A percentile compares a stretch with the other conserved stretches of the same genome.
Evolutionary conservation across 805 yeast species (phyloP).

Genomic region (Barnettozyma siamensis): DNA sequence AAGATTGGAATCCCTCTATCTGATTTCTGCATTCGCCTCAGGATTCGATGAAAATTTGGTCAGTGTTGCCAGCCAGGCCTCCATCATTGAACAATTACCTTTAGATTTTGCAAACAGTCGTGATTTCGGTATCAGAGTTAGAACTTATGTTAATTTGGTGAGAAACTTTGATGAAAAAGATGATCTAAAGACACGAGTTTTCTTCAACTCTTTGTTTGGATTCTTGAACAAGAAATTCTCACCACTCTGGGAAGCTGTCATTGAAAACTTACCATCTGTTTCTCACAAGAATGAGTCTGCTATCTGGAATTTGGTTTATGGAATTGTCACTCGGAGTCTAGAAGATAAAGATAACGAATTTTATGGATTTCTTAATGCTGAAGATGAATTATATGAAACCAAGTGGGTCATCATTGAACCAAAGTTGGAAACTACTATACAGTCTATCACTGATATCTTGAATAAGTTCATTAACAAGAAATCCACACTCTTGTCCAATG

Average conservation of each 20-base stretch:
- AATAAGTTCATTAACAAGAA: conserved; percentile 9
- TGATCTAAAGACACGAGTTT: conserved; percentile 25
- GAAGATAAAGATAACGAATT: conserved; percentile 2
- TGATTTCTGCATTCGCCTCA: conserved; percentile 31
- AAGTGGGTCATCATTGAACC: conserved; percentile 18
- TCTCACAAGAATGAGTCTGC: conserved; percentile 34
- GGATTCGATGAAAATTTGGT: conserved; percentile 29
- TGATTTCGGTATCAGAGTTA: conserved; percentile 63
- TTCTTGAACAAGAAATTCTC: conserved; percentile 68
- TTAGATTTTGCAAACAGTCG: conserved; percentile 63
- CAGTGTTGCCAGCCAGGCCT: conserved; percentile 41
- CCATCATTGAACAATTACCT: conserved; percentile 67
- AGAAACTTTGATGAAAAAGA: conserved; percentile 23
- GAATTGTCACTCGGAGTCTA: conserved; percentile 26
- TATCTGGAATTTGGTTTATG: conserved; percentile 51
- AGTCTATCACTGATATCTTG: conserved; percentile 7
- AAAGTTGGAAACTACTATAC: conserved; percentile 14
- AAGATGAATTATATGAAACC: conserved; percentile 7
- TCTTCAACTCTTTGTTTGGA: conserved; percentile 57
- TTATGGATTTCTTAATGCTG: conserved; percentile 12
- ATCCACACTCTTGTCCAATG: conserved; percentile 8
- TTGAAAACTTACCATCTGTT: conserved; percentile 50
- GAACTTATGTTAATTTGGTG: conserved; percentile 48
- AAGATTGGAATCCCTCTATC: conserved; percentile 47
- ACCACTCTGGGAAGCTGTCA: conserved; percentile 79